A percentile compares a stretch with the other conserved stretches of the same genome.
These are phyloP conservation scores for Vitis hybrid DNA, from an alignment of 177 flowering plant genomes.

Conservation along the genomic window DNA sequence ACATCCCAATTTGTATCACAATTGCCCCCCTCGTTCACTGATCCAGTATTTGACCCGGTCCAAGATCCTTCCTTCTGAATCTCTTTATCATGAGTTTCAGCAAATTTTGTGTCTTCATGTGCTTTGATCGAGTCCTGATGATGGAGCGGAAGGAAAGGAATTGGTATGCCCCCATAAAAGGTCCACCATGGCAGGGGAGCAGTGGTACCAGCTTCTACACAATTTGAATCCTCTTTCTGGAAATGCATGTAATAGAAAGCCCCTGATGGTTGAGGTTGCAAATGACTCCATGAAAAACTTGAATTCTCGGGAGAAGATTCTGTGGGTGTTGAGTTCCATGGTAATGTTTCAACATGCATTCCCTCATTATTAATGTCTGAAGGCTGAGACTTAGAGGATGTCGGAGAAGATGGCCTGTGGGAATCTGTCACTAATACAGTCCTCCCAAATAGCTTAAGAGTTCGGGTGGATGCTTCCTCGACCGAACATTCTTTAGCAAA, in stretches of 20 bases:
- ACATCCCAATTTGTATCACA: slow-evolving; percentile 28
- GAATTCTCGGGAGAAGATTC: slow-evolving; percentile 3
- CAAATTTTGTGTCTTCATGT: slow-evolving; percentile 9
- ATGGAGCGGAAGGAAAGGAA: slow-evolving; percentile 20
- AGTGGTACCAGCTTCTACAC: slow-evolving; percentile 14
- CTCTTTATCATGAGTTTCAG: slow-evolving; percentile 17
- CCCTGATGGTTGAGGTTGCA: slow-evolving; percentile 13
- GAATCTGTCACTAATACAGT: slow-evolving; percentile 52
- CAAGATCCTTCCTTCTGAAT: slow-evolving; percentile 41
- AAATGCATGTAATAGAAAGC: slow-evolving; percentile 27
- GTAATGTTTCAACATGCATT: slow-evolving; percentile 14
- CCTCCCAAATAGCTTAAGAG: slow-evolving; percentile 73
- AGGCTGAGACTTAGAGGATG: slow-evolving; percentile 20
- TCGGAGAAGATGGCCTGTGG: slow-evolving; percentile 29
- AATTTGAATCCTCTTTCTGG: slow-evolving; percentile 16
- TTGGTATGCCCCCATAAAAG: slow-evolving; percentile 27
- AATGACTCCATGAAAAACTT: slow-evolving; percentile 18
- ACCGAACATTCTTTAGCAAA: slow-evolving; percentile 19
- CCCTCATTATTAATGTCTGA: slow-evolving; percentile 11
- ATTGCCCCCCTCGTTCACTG: slow-evolving; percentile 19
- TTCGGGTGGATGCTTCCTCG: slow-evolving; percentile 31
- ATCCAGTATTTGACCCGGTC: slow-evolving; percentile 38
- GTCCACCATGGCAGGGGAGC: slow-evolving; percentile 36
- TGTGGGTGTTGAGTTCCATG: slow-evolving; percentile 5
- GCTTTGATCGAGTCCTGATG: slow-evolving; percentile 16